A percentile compares a stretch with the other conserved stretches of the same genome.
phyloP scores from a whole-genome alignment of 2,329 filamentous ascomycete genomes.

The Fusarium mexicanum region DNA sequence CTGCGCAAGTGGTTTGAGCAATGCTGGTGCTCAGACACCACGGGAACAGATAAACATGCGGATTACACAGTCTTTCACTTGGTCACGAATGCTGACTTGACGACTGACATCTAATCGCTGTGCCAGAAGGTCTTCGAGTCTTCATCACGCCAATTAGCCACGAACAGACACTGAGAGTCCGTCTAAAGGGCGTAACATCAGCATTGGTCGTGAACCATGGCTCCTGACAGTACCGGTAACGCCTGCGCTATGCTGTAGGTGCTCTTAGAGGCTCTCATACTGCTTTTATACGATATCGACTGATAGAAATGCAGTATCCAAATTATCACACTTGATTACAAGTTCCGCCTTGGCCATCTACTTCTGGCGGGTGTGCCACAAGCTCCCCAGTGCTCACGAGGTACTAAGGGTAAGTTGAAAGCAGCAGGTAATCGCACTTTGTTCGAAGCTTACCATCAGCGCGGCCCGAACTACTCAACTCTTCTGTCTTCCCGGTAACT shows the following conservation, averaged over 20 bases:
- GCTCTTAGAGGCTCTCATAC: background rate
- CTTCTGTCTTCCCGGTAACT: too few species aligned
- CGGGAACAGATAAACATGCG: background rate
- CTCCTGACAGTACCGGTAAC: rapidly evolving
- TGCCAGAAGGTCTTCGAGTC: rapidly evolving
- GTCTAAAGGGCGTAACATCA: background rate
- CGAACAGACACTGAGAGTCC: background rate
- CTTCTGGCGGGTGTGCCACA: background rate
- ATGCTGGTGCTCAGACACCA: background rate
- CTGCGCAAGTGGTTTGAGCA: rapidly evolving
- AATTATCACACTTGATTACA: background rate
- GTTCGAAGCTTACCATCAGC: background rate
- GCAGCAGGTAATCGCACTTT: background rate
- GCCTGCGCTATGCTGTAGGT: too few species aligned
- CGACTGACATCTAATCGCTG: background rate
- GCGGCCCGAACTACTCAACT: rapidly evolving
- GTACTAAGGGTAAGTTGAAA: background rate
- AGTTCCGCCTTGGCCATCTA: rapidly evolving
- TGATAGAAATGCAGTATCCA: background rate
- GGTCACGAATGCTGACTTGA: rapidly evolving
- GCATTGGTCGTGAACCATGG: background rate
- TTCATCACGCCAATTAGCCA: background rate
- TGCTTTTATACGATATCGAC: background rate
- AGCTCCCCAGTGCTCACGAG: background rate
- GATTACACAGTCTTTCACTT: background rate